These are phyloP conservation scores for Elongisporangium undulatum DNA, from an alignment of 352 stramenopile genomes.

Conservation along the genomic window DNA sequence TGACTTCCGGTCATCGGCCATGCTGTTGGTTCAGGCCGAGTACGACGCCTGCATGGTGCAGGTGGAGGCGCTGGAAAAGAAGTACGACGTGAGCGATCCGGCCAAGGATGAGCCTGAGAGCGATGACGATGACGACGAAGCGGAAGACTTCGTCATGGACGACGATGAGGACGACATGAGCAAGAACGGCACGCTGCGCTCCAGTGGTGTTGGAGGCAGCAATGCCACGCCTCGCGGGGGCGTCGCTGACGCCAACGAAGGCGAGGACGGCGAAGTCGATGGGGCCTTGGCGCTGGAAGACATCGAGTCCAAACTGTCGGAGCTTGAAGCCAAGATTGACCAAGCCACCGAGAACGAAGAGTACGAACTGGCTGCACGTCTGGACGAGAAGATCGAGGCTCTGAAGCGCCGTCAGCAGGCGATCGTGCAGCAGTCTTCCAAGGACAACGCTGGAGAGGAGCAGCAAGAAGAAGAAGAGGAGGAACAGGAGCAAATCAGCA, in stretches of 20 bases:
- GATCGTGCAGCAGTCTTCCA: constrained; percentile 17
- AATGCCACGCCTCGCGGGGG: not conserved
- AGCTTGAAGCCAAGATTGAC: constrained; percentile 69
- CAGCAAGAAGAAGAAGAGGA: constrained; percentile 11
- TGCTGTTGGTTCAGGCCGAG: constrained; percentile 73
- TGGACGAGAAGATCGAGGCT: constrained; percentile 70
- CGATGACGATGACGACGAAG: constrained; percentile 41
- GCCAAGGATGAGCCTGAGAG: constrained; percentile 50
- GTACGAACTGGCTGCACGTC: constrained; percentile 68
- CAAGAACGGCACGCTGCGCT: constrained; percentile 6
- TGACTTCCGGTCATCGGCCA: constrained; percentile 59
- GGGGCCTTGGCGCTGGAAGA: constrained; percentile 34
- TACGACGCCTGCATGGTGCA: constrained; percentile 65
- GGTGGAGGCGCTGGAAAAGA: constrained; percentile 59
- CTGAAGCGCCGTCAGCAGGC: constrained; percentile 48
- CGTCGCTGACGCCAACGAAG: constrained; percentile 10
- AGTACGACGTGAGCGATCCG: constrained; percentile 62
- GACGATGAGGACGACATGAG: constrained; percentile 34
- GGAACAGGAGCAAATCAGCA: not conserved
- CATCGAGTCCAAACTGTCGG: constrained; percentile 48
- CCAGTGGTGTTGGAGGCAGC: constrained; percentile 1
- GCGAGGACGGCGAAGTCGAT: constrained; percentile 17
- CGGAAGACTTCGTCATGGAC: constrained; percentile 31
- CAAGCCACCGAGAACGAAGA: constrained; percentile 76
- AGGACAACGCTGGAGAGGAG: constrained; percentile 11